phyloP scores from a whole-genome alignment of 2,329 filamentous ascomycete genomes.

The Fonsecaea nubica region DNA sequence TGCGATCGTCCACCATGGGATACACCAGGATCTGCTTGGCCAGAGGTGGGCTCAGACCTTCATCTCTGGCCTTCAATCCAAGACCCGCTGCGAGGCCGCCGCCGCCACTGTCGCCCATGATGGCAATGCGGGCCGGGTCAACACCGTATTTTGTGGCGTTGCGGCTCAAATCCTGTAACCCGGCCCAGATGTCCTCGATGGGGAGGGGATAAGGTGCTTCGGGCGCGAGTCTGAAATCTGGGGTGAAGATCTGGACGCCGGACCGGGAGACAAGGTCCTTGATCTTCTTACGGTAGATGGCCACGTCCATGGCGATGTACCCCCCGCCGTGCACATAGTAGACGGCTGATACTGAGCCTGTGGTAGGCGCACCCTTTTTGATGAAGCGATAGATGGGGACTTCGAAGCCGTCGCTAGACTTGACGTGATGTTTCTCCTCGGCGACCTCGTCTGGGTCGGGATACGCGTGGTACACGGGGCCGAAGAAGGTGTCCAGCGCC shows the following conservation, averaged over 20 bases:
- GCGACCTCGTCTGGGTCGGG: conserved; percentile 36
- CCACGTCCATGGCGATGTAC: conserved; percentile 38
- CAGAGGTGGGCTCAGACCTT: conserved; percentile 42
- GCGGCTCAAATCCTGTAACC: conserved; percentile 48
- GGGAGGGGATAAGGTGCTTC: conserved; percentile 40
- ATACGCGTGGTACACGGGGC: conserved; percentile 25
- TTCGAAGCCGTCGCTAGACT: conserved; percentile 37
- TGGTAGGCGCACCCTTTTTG: conserved; percentile 34
- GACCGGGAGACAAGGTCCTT: conserved; percentile 33
- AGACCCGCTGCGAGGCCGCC: conserved; percentile 51
- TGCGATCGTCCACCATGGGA: conserved; percentile 57
- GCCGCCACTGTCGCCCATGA: conserved; percentile 55
- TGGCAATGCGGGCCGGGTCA: conserved; percentile 49
- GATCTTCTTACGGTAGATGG: conserved; percentile 29
- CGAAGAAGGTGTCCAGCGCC: conserved; percentile 11
- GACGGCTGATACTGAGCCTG: conserved; percentile 41
- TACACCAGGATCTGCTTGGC: conserved; percentile 54
- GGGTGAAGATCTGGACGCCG: conserved; percentile 40
- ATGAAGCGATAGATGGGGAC: conserved; percentile 41
- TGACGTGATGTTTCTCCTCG: conserved; percentile 29
- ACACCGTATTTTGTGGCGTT: conserved; percentile 51
- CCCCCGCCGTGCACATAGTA: conserved; percentile 43
- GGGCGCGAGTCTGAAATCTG: conserved; percentile 42
- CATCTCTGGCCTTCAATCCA: conserved; percentile 49
- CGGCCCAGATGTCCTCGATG: conserved; percentile 42